Evolutionary conservation across 164 flowering plant genomes (phyloP).

Genomic region (Magnolia changhungtana): DNA sequence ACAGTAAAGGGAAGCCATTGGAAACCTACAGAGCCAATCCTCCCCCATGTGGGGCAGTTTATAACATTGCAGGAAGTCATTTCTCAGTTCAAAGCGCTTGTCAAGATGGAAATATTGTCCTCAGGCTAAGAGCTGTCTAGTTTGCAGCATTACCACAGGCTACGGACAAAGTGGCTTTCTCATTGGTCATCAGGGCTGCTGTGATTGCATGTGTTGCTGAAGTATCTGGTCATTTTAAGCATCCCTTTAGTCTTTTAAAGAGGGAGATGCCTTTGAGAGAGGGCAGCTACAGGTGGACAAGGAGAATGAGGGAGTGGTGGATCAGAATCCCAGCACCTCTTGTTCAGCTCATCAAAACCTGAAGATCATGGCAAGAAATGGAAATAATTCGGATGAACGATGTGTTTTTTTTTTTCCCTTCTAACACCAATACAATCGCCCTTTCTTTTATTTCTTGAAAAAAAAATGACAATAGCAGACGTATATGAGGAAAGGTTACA

Average conservation of each 20-base stretch:
- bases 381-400: not conserved
- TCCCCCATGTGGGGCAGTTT: slow-evolving; percentile 83
- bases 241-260: slow-evolving; percentile 61
- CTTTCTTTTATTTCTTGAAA: too few species aligned
- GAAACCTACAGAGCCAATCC: slow-evolving; percentile 50
- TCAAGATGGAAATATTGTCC: slow-evolving; percentile 71
- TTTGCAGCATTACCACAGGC: slow-evolving; percentile 78
- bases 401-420: too few species aligned
- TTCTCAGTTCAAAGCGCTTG: slow-evolving; percentile 52
- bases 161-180: slow-evolving; percentile 49
- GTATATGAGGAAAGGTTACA: too few species aligned
- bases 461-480: too few species aligned
- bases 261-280: slow-evolving; percentile 68
- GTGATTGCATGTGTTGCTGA: slow-evolving; percentile 46
- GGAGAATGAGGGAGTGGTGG: slow-evolving; percentile 90
- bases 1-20: slow-evolving; percentile 34
- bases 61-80: slow-evolving; percentile 65
- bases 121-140: slow-evolving; percentile 72
- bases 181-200: slow-evolving; percentile 39
- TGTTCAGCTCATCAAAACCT: slow-evolving; percentile 49
- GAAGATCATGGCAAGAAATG: slow-evolving; percentile 42
- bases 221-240: slow-evolving; percentile 31
- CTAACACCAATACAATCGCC: too few species aligned
- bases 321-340: slow-evolving; percentile 81
- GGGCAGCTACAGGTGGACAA: slow-evolving; percentile 45